Conservation (phyloP, 169 alveolate species). For the Besnoitia besnoiti region DNA sequence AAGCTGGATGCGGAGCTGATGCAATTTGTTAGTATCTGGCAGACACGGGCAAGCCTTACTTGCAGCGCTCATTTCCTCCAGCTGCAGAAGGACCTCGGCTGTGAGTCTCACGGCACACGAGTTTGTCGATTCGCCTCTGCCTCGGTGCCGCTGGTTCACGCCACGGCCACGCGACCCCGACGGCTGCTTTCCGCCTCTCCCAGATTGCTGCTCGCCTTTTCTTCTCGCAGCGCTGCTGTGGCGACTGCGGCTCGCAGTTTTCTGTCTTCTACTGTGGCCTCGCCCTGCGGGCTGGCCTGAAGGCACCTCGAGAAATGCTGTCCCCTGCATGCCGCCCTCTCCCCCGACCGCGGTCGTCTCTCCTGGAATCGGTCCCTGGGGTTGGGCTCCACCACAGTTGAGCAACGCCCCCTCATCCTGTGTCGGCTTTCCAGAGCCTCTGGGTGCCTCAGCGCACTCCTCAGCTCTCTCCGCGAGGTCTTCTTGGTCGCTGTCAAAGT, state of each 20-base stretch:
- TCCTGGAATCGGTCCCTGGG: background rate
- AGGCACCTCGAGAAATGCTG: too few species aligned
- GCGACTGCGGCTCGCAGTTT: background rate
- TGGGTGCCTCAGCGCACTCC: too few species aligned
- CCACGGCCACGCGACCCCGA: background rate
- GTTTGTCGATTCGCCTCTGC: too few species aligned
- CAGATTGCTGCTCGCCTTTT: background rate
- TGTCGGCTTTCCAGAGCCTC: too few species aligned
- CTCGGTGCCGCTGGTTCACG: background rate
- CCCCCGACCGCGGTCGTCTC: conserved; percentile 10
- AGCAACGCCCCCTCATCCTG: too few species aligned
- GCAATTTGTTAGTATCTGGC: background rate
- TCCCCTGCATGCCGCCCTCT: too few species aligned
- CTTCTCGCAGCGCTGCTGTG: background rate
- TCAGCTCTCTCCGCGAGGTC: too few species aligned
- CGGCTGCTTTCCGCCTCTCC: background rate
- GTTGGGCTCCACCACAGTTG: background rate
- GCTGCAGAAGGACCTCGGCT: background rate
- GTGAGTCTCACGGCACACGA: background rate
- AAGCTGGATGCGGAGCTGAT: background rate
- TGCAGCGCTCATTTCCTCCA: background rate
- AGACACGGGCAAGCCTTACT: background rate
- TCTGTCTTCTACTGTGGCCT: background rate
- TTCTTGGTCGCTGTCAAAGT: too few species aligned
- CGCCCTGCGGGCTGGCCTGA: background rate